Percentiles rank a stretch among this genome's conserved stretches.
These are phyloP conservation scores for Sindora glabra DNA, from an alignment of 306 rosid species.

Conservation along the genomic window DNA sequence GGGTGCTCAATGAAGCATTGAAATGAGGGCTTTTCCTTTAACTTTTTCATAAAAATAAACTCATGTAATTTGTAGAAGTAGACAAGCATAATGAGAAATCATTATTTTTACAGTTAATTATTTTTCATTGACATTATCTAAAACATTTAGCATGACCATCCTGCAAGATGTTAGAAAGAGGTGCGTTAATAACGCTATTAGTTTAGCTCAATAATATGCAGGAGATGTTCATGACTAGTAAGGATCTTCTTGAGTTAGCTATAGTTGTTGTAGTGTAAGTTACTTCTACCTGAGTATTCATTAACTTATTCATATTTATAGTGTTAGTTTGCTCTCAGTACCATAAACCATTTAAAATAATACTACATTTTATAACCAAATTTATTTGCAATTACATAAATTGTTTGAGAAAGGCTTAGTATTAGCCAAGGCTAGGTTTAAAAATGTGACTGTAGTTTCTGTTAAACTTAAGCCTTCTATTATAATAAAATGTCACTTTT, in stretches of 20 bases:
- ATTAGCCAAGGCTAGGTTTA: background rate
- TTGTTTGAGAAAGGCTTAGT: background rate
- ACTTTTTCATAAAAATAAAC: constrained; percentile 68
- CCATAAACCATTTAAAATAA: no score
- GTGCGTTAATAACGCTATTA: constrained; percentile 79
- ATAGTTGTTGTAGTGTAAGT: no score
- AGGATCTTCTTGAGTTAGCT: constrained; percentile 78
- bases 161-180: constrained; percentile 90
- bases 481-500: background rate
- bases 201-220: constrained; percentile 71
- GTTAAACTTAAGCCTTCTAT: background rate
- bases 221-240: constrained; percentile 55
- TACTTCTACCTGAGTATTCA: no score
- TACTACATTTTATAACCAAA: background rate
- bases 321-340: no score
- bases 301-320: no score
- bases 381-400: background rate
- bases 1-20: constrained; percentile 88
- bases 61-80: constrained; percentile 77
- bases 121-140: background rate
- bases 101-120: constrained; percentile 4
- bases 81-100: constrained; percentile 54
- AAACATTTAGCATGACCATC: constrained; percentile 18
- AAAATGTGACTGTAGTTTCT: background rate
- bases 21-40: constrained; percentile 87